Evolutionary conservation across 768 basidiomycete species (phyloP).

Genomic region (Leccinum variicolor): DNA sequence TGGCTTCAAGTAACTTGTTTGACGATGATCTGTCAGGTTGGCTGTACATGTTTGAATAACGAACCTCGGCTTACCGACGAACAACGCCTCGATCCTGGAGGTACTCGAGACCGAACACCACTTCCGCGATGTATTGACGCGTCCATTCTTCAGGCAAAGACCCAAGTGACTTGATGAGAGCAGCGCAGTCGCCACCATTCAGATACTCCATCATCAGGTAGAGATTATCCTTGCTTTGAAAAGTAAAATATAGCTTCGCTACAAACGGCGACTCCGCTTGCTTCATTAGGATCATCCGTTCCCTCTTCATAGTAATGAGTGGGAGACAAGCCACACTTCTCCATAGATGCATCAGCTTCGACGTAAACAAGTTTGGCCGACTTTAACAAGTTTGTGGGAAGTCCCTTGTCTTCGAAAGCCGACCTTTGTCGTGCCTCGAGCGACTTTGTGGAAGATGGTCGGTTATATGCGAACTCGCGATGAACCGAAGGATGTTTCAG

Average conservation of each 20-base stretch:
- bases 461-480: slow-evolving; percentile 34
- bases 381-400: slow-evolving; percentile 25
- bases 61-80: slow-evolving; percentile 70
- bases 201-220: slow-evolving; percentile 99
- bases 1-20: slow-evolving; percentile 86
- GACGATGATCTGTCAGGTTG: not conserved
- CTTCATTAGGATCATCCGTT: slow-evolving; percentile 99
- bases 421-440: slow-evolving; percentile 26
- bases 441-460: slow-evolving; percentile 15
- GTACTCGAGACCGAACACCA: slow-evolving; percentile 92
- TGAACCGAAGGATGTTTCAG: slow-evolving; percentile 19
- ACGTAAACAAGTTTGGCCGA: slow-evolving; percentile 34
- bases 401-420: slow-evolving; percentile 29
- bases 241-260: slow-evolving; percentile 96
- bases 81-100: slow-evolving; percentile 94
- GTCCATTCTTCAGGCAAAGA: slow-evolving; percentile 96
- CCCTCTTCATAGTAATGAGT: slow-evolving; percentile 74
- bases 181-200: slow-evolving; percentile 97
- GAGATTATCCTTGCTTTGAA: slow-evolving; percentile 98
- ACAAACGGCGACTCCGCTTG: slow-evolving; percentile 98
- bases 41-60: not conserved
- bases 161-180: slow-evolving; percentile 92
- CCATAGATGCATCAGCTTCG: slow-evolving; percentile 30
- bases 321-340: slow-evolving; percentile 29
- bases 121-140: slow-evolving; percentile 93